Evolutionary conservation across 306 rosid species (phyloP).

Genomic region (Sesbania bispinosa): DNA sequence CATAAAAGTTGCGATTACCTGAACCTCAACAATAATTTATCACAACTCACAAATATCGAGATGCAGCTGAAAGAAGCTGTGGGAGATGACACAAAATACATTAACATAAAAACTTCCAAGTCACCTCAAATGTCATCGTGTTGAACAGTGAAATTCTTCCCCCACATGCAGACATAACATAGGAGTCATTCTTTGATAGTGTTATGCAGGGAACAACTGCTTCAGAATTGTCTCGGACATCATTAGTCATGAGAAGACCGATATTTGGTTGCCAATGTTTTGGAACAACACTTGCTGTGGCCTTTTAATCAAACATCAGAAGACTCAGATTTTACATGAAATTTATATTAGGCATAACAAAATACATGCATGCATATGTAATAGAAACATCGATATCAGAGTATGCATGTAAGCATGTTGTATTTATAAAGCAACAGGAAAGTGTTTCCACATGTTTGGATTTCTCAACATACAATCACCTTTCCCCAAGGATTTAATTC

Average conservation of each 20-base stretch:
- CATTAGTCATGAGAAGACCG: constrained; percentile 7
- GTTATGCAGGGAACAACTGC: constrained; percentile 52
- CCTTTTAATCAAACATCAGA: constrained; percentile 36
- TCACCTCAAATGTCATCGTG: neutral
- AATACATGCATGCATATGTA: neutral
- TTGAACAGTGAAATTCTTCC: constrained; percentile 51
- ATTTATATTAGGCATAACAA: neutral
- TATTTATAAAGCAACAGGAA: neutral
- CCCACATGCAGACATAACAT: constrained; percentile 52
- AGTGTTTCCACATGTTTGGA: neutral
- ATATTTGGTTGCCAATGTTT: neutral
- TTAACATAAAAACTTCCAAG: neutral
- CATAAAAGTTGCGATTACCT: constrained; percentile 67
- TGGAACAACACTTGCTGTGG: constrained; percentile 43
- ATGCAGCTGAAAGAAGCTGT: no score
- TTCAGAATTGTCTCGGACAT: neutral
- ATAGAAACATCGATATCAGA: neutral
- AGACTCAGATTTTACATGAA: neutral
- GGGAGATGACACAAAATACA: neutral
- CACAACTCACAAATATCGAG: neutral
- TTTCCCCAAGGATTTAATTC: constrained; percentile 51
- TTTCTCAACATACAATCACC: constrained; percentile 22
- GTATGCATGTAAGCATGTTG: neutral
- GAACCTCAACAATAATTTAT: neutral
- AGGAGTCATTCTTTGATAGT: constrained; percentile 52